Percentiles rank a stretch among this genome's conserved stretches.
phyloP scores from a whole-genome alignment of 345 rosid species.

The Nasturtium officinale region DNA sequence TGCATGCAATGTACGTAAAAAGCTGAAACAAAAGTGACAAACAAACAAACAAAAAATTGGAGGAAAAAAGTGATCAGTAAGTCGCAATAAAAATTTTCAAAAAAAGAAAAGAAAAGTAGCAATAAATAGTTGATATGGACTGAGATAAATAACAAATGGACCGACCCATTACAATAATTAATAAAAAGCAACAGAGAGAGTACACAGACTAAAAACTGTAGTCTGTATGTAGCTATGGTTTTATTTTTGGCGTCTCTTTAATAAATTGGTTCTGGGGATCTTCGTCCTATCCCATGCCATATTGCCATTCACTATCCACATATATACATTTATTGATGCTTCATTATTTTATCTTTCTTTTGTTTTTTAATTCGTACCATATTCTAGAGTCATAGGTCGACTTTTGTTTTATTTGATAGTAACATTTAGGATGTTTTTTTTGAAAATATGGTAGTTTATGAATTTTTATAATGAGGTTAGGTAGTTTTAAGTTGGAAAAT shows the following conservation, averaged over 20 bases:
- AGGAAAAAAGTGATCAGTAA: no score
- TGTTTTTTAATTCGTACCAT: slow-evolving; percentile 25
- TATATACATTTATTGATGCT: slow-evolving; percentile 37
- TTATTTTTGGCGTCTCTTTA: slow-evolving; percentile 37
- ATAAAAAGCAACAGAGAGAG: slow-evolving; percentile 38
- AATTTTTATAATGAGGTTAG: no score
- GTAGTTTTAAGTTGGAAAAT: no score
- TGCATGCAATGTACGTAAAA: slow-evolving; percentile 42
- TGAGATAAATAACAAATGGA: slow-evolving; percentile 12
- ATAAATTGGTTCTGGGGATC: slow-evolving; percentile 42
- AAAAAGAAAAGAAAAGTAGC: slow-evolving; percentile 7
- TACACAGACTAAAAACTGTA: slow-evolving; percentile 27
- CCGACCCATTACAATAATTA: slow-evolving; percentile 30
- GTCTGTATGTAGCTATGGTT: slow-evolving; percentile 34
- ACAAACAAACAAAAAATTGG: background rate
- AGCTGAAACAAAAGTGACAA: slow-evolving; percentile 37
- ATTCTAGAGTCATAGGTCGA: slow-evolving; percentile 38
- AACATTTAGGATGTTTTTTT: no score
- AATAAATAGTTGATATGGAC: slow-evolving; percentile 22
- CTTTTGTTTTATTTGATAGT: slow-evolving; percentile 19
- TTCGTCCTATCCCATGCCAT: slow-evolving; percentile 34
- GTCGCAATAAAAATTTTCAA: no score
- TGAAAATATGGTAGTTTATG: no score
- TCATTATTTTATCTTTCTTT: slow-evolving; percentile 35
- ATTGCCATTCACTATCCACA: slow-evolving; percentile 32